Base-by-base conservation (phyloP, 345 rosid species). In the Turnera subulata region DNA sequence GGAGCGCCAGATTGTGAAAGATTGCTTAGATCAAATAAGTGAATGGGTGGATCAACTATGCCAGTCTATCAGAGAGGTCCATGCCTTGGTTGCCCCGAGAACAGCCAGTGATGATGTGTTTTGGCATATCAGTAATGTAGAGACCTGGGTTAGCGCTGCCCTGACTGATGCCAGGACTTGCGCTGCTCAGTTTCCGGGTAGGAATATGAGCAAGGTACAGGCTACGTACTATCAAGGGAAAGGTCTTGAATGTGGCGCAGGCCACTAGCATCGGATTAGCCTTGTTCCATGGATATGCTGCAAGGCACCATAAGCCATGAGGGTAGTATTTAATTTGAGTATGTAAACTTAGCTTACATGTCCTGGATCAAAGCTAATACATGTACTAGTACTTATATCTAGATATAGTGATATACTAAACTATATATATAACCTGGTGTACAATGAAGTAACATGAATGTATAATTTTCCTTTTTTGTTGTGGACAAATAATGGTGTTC, bases 91-190 rank as follows among this genome's bases (percentile, higher is more conserved):
- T 24, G 43, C 19, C 9, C 48, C 59, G 7, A 51, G 55, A 51
- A 39, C 50, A 0, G 44, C 57, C 6, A 44, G 64, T 19, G 70
- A 57, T 7, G 74, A 76, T 47, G 60, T 72, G 0, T 50, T 71
- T 50, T 84, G 78, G 82, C 96, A 75, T 71, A 56, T 77, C 10
- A 78, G 76, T 53, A 89, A 83, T 59, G 72, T 89, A 6, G 78
- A 89, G 60, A 68, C 88, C 12, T 92, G 96, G 96, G 72, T 84
- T 6, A 77, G 91, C 61, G 72, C 88, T 5, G 95, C 98, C 33
- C 59, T 83, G 20, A 83, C 97, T 0, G 91, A 89, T 63, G 83
- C 95, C 4, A 73, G 52, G 55, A 59, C 67, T 32, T 91, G 98
- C 56, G 53, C 71, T 2, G 81, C 73, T 21, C 73, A 79, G 51